A percentile compares a stretch with the other conserved stretches of the same genome.
Conservation (phyloP, 1,284 basidiomycete genomes). For the Omphalotus olearius region DNA sequence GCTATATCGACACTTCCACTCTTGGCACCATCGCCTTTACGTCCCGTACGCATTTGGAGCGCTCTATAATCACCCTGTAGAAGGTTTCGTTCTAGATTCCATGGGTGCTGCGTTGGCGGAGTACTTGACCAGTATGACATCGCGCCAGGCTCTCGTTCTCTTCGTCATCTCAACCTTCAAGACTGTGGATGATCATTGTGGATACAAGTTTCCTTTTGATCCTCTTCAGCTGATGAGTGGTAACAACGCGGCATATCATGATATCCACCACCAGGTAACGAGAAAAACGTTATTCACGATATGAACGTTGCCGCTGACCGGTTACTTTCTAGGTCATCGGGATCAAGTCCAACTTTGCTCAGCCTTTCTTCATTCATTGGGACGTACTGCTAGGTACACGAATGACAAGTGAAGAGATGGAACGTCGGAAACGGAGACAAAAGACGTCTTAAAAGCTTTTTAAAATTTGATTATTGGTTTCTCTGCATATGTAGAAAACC, state of each 20-base stretch:
- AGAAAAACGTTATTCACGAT: neutral
- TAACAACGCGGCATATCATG: slow-evolving; percentile 98
- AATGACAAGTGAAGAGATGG: slow-evolving; percentile 71
- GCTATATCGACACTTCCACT: slow-evolving; percentile 91
- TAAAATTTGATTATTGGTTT: too few species aligned
- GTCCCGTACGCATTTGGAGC: slow-evolving; percentile 97
- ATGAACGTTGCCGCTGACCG: neutral
- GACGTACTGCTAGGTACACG: slow-evolving; percentile 77
- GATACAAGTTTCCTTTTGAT: slow-evolving; percentile 87
- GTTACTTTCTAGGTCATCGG: slow-evolving; percentile 62
- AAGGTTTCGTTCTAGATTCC: slow-evolving; percentile 90
- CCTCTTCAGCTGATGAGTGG: slow-evolving; percentile 82
- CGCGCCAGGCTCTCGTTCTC: slow-evolving; percentile 83
- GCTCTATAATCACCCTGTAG: slow-evolving; percentile 96
- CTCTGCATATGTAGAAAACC: neutral
- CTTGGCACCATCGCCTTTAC: slow-evolving; percentile 94
- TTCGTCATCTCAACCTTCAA: slow-evolving; percentile 87
- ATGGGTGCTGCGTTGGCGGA: slow-evolving; percentile 83
- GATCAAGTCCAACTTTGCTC: slow-evolving; percentile 94
- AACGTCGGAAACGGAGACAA: slow-evolving; percentile 32
- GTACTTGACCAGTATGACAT: slow-evolving; percentile 62
- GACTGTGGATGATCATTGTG: slow-evolving; percentile 98
- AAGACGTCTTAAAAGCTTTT: too few species aligned
- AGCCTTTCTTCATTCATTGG: slow-evolving; percentile 93
- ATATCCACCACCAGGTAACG: slow-evolving; percentile 91